Evolutionary conservation across 371 early-diverging fungal genomes (phyloP), one percentile per base, ranked within the genome.

Genomic region (Mortierella sp.): DNA sequence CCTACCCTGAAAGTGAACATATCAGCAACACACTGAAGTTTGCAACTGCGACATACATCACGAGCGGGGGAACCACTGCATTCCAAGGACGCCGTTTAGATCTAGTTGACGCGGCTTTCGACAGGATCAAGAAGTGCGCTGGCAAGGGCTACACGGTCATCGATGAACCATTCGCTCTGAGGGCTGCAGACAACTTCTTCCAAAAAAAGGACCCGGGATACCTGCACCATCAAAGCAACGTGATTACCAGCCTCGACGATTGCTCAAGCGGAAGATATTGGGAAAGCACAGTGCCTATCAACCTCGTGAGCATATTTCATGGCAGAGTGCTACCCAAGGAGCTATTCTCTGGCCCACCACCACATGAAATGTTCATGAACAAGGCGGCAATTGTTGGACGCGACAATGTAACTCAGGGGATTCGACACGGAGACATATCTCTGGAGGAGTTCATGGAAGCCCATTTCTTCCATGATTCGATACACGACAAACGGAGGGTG

Each of bases 141-240:
- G 57, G 57, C 28, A 29, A 51, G 9, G 19, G 3, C 27, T 9
- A 39, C 24, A 63, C 64, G 21, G 46, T 54, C 17, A 50, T 63
- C 46, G 64, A 63, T 43, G 64, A 63, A n/a, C 57, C 51, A 27
- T 47, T 63, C 27, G 56, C 57, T n/a, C 39, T 63, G 43, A 17
- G 22, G 29, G 57, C 64, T 22, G 57, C 64, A 34, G 43, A 54
- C 40, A 63, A 63, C 28, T 63, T 40, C 43, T 51, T 63, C 41
- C 39, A 34, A 48, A 57, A 22, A 31, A 13, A 10, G 29, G 57
- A 56, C 28, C 49, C 58, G 31, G 60, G 43, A n/a, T 59, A 47
- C 25, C 4, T 40, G 27, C 44, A 14, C 29, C 12, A 51, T 51
- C 51, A 34, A 9, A 5, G 13, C 13, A 27, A 34, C n/a, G 3